These are phyloP conservation scores for Batkoa obscura DNA, from an alignment of 371 early-diverging fungal genomes.

Conservation along the genomic window DNA sequence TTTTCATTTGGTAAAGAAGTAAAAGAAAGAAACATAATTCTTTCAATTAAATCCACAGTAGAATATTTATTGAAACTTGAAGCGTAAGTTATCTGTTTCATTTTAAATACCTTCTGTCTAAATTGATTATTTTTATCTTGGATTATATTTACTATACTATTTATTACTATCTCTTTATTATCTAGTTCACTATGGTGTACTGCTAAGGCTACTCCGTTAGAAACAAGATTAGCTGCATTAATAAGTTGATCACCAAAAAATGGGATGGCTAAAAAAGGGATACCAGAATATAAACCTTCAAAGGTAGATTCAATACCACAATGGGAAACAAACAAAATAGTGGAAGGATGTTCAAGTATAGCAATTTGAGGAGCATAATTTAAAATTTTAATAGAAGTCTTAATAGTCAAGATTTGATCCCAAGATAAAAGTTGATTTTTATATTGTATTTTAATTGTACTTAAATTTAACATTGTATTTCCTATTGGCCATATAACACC, in stretches of 20 bases:
- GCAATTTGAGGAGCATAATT: slow-evolving; percentile 17
- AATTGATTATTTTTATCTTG: not conserved
- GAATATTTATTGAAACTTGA: not conserved
- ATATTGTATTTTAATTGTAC: too few species aligned
- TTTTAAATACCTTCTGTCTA: not conserved
- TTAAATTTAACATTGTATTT: not conserved
- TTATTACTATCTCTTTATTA: too few species aligned
- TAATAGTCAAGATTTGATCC: not conserved
- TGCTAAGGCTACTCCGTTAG: not conserved
- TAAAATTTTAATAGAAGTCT: slow-evolving; percentile 7
- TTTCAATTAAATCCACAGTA: not conserved
- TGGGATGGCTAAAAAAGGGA: slow-evolving; percentile 14
- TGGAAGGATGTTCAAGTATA: slow-evolving; percentile 16
- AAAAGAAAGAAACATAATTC: not conserved
- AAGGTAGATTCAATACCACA: slow-evolving; percentile 16
- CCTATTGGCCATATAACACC: slow-evolving; percentile 16
- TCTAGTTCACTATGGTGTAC: not conserved
- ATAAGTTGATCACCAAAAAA: slow-evolving; percentile 19
- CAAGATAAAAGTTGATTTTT: too few species aligned
- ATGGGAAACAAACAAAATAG: slow-evolving; percentile 15
- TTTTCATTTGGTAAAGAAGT: not conserved
- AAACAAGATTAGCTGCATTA: slow-evolving; percentile 2
- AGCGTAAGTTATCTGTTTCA: not conserved
- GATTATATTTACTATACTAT: not conserved
- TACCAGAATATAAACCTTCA: slow-evolving; percentile 14